phyloP scores from a whole-genome alignment of 179 eudicot species.

The Gypsophila paniculata region DNA sequence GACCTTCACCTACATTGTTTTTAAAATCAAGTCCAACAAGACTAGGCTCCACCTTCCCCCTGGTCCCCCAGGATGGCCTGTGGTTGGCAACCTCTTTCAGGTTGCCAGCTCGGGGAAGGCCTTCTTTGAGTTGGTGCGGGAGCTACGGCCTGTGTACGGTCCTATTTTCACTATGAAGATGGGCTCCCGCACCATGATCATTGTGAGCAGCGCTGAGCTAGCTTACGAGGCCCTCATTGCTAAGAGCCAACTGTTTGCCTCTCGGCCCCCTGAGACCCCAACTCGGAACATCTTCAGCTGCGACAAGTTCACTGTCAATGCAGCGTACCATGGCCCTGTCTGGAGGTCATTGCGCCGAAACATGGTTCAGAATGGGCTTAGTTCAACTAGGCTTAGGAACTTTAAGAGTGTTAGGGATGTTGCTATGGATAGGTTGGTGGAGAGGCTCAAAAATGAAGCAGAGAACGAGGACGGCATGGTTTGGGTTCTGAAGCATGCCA shows the following conservation, averaged over 20 bases:
- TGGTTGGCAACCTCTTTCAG: constrained; percentile 70
- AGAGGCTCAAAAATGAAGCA: constrained; percentile 46
- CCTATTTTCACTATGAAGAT: constrained; percentile 70
- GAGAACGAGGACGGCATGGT: constrained; percentile 50
- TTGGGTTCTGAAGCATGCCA: constrained; percentile 55
- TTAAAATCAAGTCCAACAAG: constrained; percentile 14
- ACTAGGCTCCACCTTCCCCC: constrained; percentile 46
- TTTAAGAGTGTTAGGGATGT: constrained; percentile 32
- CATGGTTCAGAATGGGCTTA: constrained; percentile 79
- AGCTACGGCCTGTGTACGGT: constrained; percentile 55
- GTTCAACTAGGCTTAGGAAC: constrained; percentile 39
- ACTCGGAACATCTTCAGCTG: constrained; percentile 67
- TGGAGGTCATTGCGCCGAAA: constrained; percentile 81
- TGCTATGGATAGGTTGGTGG: constrained; percentile 64
- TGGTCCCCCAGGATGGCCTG: constrained; percentile 72
- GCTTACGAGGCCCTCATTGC: constrained; percentile 62
- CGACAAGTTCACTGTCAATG: constrained; percentile 76
- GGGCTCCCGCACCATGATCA: constrained; percentile 79
- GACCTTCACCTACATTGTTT: constrained; percentile 21
- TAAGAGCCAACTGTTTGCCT: constrained; percentile 62
- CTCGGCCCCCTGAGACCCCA: constrained; percentile 67
- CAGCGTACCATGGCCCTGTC: constrained; percentile 62
- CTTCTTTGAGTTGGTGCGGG: constrained; percentile 62
- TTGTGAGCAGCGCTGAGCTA: constrained; percentile 49
- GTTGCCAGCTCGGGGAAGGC: constrained; percentile 71